These are phyloP conservation scores for Bruguiera parviflora DNA, from an alignment of 345 rosid species.

Conservation along the genomic window DNA sequence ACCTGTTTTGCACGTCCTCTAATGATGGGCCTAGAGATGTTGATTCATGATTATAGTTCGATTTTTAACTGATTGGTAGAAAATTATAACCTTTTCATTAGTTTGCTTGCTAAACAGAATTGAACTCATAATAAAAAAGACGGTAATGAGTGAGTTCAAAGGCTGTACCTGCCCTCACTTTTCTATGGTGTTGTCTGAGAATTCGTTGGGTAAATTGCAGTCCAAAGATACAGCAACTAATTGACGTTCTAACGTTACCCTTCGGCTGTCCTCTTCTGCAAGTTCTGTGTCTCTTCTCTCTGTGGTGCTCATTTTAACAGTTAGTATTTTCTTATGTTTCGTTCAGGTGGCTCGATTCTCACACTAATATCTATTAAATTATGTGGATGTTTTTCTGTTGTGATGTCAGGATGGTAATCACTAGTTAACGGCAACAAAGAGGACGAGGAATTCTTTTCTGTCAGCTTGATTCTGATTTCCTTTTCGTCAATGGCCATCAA, in stretches of 20 bases:
- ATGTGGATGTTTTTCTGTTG: slow-evolving; percentile 7
- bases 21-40: too few species aligned
- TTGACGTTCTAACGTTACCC: slow-evolving; percentile 20
- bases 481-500: background rate
- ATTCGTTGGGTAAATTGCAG: background rate
- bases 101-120: slow-evolving; percentile 20
- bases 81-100: background rate
- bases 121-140: slow-evolving; percentile 9
- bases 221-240: slow-evolving; percentile 19
- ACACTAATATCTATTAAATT: background rate
- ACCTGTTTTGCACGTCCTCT: background rate
- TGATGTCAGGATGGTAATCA: slow-evolving; percentile 16
- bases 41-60: background rate
- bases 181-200: background rate
- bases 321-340: background rate
- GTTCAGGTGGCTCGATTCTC: background rate
- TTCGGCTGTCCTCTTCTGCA: background rate
- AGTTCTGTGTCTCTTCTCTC: background rate
- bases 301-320: background rate
- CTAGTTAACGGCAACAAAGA: background rate
- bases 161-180: slow-evolving; percentile 2
- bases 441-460: too few species aligned
- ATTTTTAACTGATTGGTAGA: background rate
- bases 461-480: background rate
- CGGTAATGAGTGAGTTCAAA: slow-evolving; percentile 23